Base-by-base conservation (phyloP, 2,329 filamentous ascomycete genomes). In the Aspergillus aculeatinus region DNA sequence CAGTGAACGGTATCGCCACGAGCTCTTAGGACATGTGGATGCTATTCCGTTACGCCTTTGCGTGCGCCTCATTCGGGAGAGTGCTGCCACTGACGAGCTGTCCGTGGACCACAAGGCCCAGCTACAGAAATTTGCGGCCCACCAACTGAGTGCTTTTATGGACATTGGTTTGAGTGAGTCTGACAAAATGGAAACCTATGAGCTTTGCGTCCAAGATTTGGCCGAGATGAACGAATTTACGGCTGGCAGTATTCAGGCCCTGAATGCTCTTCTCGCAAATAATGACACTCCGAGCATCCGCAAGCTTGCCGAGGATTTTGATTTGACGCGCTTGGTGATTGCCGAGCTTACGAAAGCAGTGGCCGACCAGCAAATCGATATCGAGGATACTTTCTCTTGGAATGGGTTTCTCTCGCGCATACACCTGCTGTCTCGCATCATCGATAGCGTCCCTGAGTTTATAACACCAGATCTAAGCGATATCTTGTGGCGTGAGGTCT, bases 171-270 rank as follows among this genome's bases (percentile, higher is more conserved):
- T 85, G 5, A 81, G 81, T 39, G 71, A 77, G 1, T 78, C 83
- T 5, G 85, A 85, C 60, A 86, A 88, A 51, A 80, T 81, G 59
- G 78, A 81, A 21, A 85, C 95, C 16, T 90, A 89, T 64, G 73
- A 81, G 51, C 82, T 82, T 56, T 95, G 91, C 71, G 81, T 92
- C 51, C 67, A 82, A 50, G 89, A 94, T 67, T 87, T 96, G 50
- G 80, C 83, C 2, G 77, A 81, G 23, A 87, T 83, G 71, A 88
- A 87, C 1, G 63, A 77, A 10, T 89, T 86, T 14, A 86, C 88
- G 0, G 83, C 90, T 6, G 91, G 91, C 1, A 95, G 90, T 66
- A 82, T 93, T 21, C 89, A 87, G 69, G 87, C 87, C 16, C 77
- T 92, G 51, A 75, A 79, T 72, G 69, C 78, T 39, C 70, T 80